A percentile compares a stretch with the other conserved stretches of the same genome.
phyloP scores from a whole-genome alignment of 768 basidiomycete genomes.

The Dendrothele bispora region DNA sequence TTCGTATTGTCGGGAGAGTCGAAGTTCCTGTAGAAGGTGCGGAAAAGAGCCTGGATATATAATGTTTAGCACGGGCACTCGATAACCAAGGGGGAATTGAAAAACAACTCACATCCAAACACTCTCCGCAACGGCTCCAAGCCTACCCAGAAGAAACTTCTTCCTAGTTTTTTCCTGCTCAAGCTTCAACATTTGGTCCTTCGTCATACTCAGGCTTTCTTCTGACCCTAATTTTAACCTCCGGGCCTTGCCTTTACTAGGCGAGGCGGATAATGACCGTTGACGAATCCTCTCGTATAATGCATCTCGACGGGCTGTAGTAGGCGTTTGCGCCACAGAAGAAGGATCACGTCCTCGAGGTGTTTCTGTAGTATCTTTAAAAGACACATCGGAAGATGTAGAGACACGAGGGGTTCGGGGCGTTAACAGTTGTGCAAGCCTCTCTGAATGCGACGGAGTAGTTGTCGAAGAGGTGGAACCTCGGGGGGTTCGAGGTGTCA shows the following conservation, averaged over 20 bases:
- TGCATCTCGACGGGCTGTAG: constrained; percentile 74
- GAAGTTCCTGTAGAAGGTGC: constrained; percentile 50
- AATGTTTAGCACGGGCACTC: too few relatives aligned
- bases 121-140: constrained; percentile 82
- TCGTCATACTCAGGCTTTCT: too few relatives aligned
- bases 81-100: constrained; percentile 4
- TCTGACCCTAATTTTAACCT: constrained; percentile 40
- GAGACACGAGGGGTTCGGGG: constrained; percentile 42
- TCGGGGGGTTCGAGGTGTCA: too few relatives aligned
- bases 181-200: constrained; percentile 68
- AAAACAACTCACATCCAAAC: constrained; percentile 74
- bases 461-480: too few relatives aligned
- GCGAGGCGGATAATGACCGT: constrained; percentile 65
- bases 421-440: too few relatives aligned
- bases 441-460: too few relatives aligned
- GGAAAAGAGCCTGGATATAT: constrained; percentile 68
- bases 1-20: constrained; percentile 57
- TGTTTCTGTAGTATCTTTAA: constrained; percentile 51
- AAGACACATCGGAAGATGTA: constrained; percentile 31
- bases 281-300: constrained; percentile 80
- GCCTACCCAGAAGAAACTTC: constrained; percentile 75
- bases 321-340: constrained; percentile 68
- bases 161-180: constrained; percentile 78
- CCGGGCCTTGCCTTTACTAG: constrained; percentile 50
- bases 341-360: constrained; percentile 55